These are phyloP conservation scores for Calocera cornea DNA, from an alignment of 768 basidiomycete genomes.

Conservation along the genomic window DNA sequence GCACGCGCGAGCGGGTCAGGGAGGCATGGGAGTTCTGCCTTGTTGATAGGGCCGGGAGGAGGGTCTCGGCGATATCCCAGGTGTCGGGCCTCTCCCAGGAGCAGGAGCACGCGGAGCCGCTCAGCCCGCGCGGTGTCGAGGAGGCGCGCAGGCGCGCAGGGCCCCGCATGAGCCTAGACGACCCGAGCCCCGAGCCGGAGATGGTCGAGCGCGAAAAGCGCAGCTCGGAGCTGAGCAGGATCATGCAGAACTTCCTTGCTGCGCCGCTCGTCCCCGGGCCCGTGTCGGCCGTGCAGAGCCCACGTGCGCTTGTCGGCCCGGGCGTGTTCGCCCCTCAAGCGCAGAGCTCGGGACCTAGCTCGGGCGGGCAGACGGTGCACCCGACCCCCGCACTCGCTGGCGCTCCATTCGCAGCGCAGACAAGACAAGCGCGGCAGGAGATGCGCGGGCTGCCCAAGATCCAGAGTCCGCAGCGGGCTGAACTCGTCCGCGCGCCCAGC, in stretches of 20 bases:
- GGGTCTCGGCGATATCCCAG: background rate
- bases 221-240: background rate
- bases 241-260: background rate
- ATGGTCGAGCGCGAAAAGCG: background rate
- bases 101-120: too few species aligned
- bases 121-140: background rate
- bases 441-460: background rate
- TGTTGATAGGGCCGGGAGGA: slow-evolving; percentile 20
- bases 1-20: slow-evolving; percentile 54
- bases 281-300: background rate
- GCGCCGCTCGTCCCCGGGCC: background rate
- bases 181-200: background rate
- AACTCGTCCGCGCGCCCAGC: background rate
- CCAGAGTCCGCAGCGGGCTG: background rate
- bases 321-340: background rate
- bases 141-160: background rate
- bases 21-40: slow-evolving; percentile 75
- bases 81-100: too few species aligned
- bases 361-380: background rate
- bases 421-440: background rate
- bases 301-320: background rate
- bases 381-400: background rate
- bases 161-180: background rate
- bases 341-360: background rate
- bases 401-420: background rate